A percentile compares a stretch with the other conserved stretches of the same genome.
Conservation (phyloP, 257 asterid species). For the Lycium barbarum region DNA sequence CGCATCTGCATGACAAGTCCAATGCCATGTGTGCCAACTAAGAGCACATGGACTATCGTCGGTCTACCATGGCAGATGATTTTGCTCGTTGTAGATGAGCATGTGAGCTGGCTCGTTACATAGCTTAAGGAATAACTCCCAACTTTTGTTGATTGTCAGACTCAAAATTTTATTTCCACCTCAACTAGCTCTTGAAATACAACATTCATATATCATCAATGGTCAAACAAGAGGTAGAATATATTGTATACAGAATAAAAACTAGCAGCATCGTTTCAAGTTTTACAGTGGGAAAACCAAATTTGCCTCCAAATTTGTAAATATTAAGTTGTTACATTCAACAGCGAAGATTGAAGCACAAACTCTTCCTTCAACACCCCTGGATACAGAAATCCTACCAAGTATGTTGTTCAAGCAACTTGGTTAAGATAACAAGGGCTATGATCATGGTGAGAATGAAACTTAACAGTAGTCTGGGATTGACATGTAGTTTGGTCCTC, state of each 20-base stretch:
- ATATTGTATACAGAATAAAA: not conserved
- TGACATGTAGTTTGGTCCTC: not conserved
- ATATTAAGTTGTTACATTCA: not conserved
- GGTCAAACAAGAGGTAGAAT: not conserved
- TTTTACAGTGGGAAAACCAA: not conserved
- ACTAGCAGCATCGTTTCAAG: too few species aligned
- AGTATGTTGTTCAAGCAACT: not conserved
- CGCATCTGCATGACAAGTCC: not conserved
- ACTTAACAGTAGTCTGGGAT: not conserved
- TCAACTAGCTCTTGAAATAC: too few species aligned
- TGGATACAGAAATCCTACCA: not conserved
- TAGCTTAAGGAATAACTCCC: too few species aligned
- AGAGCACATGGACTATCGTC: conserved; percentile 15
- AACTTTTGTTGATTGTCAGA: too few species aligned
- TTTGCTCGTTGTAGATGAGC: too few species aligned
- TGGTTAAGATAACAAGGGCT: not conserved
- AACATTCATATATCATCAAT: not conserved
- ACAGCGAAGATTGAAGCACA: not conserved
- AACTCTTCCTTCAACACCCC: not conserved
- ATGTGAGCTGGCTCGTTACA: too few species aligned
- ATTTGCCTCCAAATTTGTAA: not conserved
- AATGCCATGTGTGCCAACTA: not conserved
- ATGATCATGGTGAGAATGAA: conserved; percentile 7
- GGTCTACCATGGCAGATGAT: not conserved
- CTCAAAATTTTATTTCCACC: not conserved